phyloP scores from a whole-genome alignment of 2,329 filamentous ascomycete species.

The Pseudocercospora ulei region DNA sequence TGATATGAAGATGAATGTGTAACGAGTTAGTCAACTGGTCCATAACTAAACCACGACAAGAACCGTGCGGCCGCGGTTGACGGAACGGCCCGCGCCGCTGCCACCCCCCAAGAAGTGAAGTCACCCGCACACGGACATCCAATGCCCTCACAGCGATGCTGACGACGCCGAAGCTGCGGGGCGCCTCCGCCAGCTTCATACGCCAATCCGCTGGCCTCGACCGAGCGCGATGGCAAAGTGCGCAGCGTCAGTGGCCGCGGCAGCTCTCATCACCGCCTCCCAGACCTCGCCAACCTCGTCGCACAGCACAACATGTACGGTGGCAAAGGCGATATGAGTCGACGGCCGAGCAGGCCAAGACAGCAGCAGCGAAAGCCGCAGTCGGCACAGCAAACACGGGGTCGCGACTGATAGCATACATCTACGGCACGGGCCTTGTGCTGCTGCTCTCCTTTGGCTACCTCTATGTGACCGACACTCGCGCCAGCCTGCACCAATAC shows the following conservation, averaged over 20 bases:
- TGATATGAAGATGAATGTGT: too few relatives aligned
- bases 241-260: slow-evolving; percentile 25
- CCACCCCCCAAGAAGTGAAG: too few relatives aligned
- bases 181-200: slow-evolving; percentile 21
- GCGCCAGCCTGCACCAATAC: slow-evolving; percentile 46
- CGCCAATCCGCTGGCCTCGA: slow-evolving; percentile 18
- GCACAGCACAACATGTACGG: slow-evolving; percentile 10
- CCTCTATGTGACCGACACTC: slow-evolving; percentile 47
- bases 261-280: slow-evolving; percentile 20
- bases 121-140: too few relatives aligned
- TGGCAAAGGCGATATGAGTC: slow-evolving; percentile 17
- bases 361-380: slow-evolving; percentile 29
- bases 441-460: slow-evolving; percentile 42
- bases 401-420: slow-evolving; percentile 42
- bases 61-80: too few relatives aligned
- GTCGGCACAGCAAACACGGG: slow-evolving; percentile 33
- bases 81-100: too few relatives aligned
- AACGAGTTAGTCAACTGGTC: too few relatives aligned
- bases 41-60: too few relatives aligned
- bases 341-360: slow-evolving; percentile 13
- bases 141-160: slow-evolving; percentile 25
- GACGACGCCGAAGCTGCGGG: slow-evolving; percentile 20
- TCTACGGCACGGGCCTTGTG: slow-evolving; percentile 48
- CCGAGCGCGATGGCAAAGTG: slow-evolving; percentile 22
- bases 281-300: slow-evolving; percentile 10